A percentile compares a stretch with the other conserved stretches of the same genome.
Evolutionary conservation across 1,139 yeast species (phyloP).

Genomic region (Meyerozyma sp.): DNA sequence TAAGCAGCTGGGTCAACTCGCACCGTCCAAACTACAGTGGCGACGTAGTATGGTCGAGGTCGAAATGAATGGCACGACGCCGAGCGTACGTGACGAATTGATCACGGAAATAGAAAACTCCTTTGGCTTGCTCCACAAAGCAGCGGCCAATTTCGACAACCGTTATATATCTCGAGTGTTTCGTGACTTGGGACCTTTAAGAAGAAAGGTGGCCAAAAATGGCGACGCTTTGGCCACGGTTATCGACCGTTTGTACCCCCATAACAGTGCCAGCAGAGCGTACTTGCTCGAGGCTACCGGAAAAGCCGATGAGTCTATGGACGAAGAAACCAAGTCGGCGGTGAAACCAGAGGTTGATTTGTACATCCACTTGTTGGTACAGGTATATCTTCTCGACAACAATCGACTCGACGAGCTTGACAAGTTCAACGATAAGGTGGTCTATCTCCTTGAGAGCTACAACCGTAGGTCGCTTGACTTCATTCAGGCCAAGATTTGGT

Average conservation of each 20-base stretch:
- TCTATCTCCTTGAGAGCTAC: slow-evolving; percentile 54
- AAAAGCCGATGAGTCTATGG: slow-evolving; percentile 9
- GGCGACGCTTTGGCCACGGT: slow-evolving; percentile 47
- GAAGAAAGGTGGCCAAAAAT: slow-evolving; percentile 53
- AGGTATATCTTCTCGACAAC: slow-evolving; percentile 67
- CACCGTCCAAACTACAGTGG: slow-evolving; percentile 1
- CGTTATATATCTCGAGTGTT: slow-evolving; percentile 82
- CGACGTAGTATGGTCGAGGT: slow-evolving; percentile 6
- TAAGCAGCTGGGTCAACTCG: not conserved
- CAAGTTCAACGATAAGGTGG: slow-evolving; percentile 47
- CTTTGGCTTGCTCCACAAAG: slow-evolving; percentile 57
- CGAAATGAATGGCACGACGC: slow-evolving; percentile 11
- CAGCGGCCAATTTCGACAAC: slow-evolving; percentile 76
- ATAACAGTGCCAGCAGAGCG: slow-evolving; percentile 34
- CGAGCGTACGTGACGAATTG: slow-evolving; percentile 7
- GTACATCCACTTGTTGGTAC: slow-evolving; percentile 73
- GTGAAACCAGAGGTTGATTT: slow-evolving; percentile 70
- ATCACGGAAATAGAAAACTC: slow-evolving; percentile 46
- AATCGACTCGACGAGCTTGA: slow-evolving; percentile 46
- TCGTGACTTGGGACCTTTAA: slow-evolving; percentile 72
- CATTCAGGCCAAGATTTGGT: slow-evolving; percentile 90
- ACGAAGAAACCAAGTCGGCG: slow-evolving; percentile 25
- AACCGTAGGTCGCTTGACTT: slow-evolving; percentile 84
- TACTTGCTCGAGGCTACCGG: slow-evolving; percentile 38
- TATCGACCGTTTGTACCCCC: slow-evolving; percentile 50